These are phyloP conservation scores for Cytospora schulzeri DNA, from an alignment of 2,329 filamentous ascomycete genomes.

Conservation along the genomic window DNA sequence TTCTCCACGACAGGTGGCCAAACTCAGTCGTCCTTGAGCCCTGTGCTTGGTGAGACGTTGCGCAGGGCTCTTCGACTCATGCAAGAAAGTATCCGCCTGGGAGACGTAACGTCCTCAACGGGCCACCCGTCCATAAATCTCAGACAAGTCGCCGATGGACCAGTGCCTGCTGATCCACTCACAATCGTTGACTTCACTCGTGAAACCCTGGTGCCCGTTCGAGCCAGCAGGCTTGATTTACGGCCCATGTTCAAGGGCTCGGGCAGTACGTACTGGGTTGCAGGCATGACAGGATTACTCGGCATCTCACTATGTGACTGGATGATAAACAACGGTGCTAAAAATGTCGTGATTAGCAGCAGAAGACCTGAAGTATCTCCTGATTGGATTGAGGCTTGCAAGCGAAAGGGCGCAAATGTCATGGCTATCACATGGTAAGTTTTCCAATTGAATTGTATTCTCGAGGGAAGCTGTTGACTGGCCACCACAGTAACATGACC, in stretches of 20 bases:
- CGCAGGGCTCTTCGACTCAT: too few relatives aligned
- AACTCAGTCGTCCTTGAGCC: too few relatives aligned
- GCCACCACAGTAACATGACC: constrained; percentile 20
- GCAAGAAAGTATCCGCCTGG: too few relatives aligned
- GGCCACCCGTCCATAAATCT: too few relatives aligned
- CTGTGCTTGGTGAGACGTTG: too few relatives aligned
- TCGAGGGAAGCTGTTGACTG: constrained; percentile 1
- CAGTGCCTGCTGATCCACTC: too few relatives aligned
- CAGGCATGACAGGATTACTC: constrained; percentile 25
- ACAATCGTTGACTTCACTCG: too few relatives aligned
- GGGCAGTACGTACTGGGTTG: constrained; percentile 29
- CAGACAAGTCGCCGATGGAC: too few relatives aligned
- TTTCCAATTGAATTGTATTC: too few relatives aligned
- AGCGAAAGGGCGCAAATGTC: constrained; percentile 14
- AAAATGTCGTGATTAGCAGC: constrained; percentile 29
- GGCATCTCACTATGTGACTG: constrained; percentile 25
- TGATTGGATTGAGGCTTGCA: constrained; percentile 31
- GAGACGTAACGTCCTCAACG: too few relatives aligned
- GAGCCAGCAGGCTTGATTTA: constrained; percentile 17
- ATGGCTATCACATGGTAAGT: background rate
- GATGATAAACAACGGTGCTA: constrained; percentile 29
- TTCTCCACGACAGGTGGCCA: too few relatives aligned
- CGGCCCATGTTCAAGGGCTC: constrained; percentile 24
- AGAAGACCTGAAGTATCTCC: constrained; percentile 1
- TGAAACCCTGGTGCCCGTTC: background rate